These are phyloP conservation scores for Smittium mucronatum DNA, from an alignment of 371 early-diverging fungal genomes.

Conservation along the genomic window DNA sequence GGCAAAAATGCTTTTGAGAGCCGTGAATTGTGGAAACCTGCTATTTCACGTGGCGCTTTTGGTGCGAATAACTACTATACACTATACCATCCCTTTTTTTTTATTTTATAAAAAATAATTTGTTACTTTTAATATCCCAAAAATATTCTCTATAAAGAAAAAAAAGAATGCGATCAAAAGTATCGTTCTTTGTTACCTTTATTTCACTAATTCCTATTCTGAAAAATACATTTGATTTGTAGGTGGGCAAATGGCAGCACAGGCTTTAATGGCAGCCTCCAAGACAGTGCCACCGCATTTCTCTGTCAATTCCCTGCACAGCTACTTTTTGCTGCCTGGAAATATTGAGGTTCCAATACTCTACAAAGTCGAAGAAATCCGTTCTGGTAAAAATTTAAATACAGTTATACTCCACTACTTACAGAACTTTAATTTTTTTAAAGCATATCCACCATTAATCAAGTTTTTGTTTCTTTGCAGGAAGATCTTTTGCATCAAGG, in stretches of 20 bases:
- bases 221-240: too few species aligned
- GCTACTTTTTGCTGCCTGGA: slow-evolving; percentile 61
- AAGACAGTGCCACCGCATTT: not conserved
- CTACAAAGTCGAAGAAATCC: not conserved
- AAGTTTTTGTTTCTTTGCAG: not conserved
- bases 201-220: too few species aligned
- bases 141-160: too few species aligned
- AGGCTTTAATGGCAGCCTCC: not conserved
- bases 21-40: not conserved
- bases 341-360: slow-evolving; percentile 13
- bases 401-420: not conserved
- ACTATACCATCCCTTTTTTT: too few species aligned
- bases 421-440: not conserved
- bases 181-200: too few species aligned
- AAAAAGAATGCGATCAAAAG: too few species aligned
- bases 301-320: slow-evolving; percentile 40
- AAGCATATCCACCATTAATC: too few species aligned
- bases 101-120: too few species aligned
- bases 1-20: not conserved
- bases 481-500: slow-evolving; percentile 36
- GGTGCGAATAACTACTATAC: too few species aligned
- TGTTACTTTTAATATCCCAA: too few species aligned
- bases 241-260: not conserved
- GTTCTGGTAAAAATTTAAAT: not conserved
- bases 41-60: not conserved